Base-by-base conservation (phyloP, 768 basidiomycete genomes). In the Podaxis sp. region DNA sequence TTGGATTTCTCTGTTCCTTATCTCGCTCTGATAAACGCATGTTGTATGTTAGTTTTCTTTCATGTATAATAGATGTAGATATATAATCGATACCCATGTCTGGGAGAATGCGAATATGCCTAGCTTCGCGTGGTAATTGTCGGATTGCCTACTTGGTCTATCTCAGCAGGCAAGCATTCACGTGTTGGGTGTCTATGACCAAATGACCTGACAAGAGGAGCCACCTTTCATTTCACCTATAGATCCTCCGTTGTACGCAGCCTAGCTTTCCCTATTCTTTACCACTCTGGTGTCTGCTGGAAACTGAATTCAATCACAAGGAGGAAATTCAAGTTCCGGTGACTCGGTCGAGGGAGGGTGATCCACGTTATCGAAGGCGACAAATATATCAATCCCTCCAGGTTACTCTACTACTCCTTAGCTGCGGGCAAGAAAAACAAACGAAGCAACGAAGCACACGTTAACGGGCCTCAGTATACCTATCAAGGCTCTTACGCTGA, bases 21-120 rank as follows among this genome's bases (percentile, higher is more conserved):
- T 65, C 56, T 64, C 63, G 51, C 38, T 67, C 64, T 65, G 51
- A 52, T 64, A 51, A 65, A 44, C 57, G 25, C 48, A 40, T 57
- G 47, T 53, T 66, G 40, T 37, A 38, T 13, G 32, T 38, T 50
- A 58, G 36, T 55, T 40, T 40, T 61, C 55, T 63, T 37, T 27
- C 18, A 38, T 66, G 63, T 66, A 59, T 57, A 55, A 51, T 63
- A 63, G 27, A 50, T 63, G 60, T 50, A 59, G 36, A 44, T 55
- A 55, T 65, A 57, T 62, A 62, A 50, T 61, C 52, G 47, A 59
- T 63, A 63, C 47, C 55, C 50, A 23, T 47, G 23, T n/a, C 16
- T 50, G 35, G 28, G 58, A 55, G 23, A 42, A 42, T 23, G 40
- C 23, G 13, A 21, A 6, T 32, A 23, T 55, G 35, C 38, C 44